phyloP scores from a whole-genome alignment of 78 protist species.

The Chrysochromulina parva region DNA sequence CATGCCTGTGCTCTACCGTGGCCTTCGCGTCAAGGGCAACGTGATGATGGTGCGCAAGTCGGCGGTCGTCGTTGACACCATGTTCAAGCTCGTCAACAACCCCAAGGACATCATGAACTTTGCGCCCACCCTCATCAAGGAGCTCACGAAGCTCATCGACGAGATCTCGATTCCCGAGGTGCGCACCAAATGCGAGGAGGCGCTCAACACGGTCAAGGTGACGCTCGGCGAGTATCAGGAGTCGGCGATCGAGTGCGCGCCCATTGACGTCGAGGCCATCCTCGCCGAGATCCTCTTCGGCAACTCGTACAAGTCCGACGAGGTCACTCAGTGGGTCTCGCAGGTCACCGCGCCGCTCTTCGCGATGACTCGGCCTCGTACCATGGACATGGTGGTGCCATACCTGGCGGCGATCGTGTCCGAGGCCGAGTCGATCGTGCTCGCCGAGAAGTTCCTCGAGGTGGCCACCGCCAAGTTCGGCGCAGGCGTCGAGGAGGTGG shows the following conservation, averaged over 20 bases:
- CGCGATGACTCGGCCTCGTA: not conserved
- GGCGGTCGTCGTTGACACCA: constrained; percentile 61
- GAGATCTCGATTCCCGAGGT: constrained; percentile 72
- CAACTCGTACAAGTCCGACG: not conserved
- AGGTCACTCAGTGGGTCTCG: not conserved
- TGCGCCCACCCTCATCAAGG: constrained; percentile 59
- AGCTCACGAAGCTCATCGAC: constrained; percentile 38
- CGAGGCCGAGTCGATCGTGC: constrained; percentile 15
- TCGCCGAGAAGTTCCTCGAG: constrained; percentile 18
- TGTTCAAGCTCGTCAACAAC: constrained; percentile 68
- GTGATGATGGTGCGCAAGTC: constrained; percentile 52
- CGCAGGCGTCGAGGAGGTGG: constrained; percentile 23
- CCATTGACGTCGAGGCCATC: constrained; percentile 8
- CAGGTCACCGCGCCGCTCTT: constrained; percentile 6
- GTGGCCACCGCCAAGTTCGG: not conserved
- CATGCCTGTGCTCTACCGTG: constrained; percentile 62
- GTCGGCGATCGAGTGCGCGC: not conserved
- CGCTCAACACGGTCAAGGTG: constrained; percentile 33
- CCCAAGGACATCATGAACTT: constrained; percentile 27
- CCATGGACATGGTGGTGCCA: not conserved
- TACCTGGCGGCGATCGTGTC: not conserved
- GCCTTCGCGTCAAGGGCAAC: constrained; percentile 41
- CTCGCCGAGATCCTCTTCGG: constrained; percentile 1
- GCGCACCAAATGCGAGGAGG: constrained; percentile 49
- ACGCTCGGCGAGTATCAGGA: constrained; percentile 6